Percentiles rank a stretch among this genome's conserved stretches.
phyloP scores from a whole-genome alignment of 225 moss, liverwort and hornwort species.

The Climacium dendroides region DNA sequence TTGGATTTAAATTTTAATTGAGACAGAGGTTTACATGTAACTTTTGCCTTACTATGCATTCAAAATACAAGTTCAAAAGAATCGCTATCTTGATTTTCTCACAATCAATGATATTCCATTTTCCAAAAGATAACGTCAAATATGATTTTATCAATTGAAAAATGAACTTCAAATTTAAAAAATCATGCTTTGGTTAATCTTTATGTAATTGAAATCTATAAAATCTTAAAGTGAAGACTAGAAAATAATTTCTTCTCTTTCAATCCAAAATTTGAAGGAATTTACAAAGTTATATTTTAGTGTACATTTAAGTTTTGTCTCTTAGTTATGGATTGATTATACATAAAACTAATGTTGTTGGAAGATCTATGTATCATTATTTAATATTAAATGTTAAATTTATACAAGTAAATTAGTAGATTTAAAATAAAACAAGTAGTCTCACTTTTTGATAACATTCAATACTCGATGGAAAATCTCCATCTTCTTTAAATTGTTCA shows the following conservation, averaged over 20 bases:
- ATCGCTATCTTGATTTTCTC: not conserved
- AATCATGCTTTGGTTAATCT: not conserved
- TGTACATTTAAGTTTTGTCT: not conserved
- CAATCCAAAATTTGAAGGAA: not conserved
- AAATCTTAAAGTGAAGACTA: no score
- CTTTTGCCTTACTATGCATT: no score
- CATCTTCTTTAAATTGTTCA: not conserved
- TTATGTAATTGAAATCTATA: not conserved
- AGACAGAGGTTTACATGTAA: no score
- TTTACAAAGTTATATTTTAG: not conserved
- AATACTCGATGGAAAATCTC: slow-evolving; percentile 1
- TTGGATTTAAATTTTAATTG: no score
- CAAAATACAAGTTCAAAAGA: no score
- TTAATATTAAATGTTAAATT: not conserved
- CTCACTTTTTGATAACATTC: slow-evolving; percentile 15
- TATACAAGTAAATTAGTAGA: rapidly evolving
- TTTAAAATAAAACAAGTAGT: not conserved
- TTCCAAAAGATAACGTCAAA: rapidly evolving
- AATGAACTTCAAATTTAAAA: not conserved
- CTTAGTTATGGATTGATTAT: no score
- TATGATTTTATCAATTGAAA: not conserved
- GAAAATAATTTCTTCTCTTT: not conserved
- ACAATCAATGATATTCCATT: not conserved
- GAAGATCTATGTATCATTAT: no score
- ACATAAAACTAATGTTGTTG: rapidly evolving